Base-by-base conservation (phyloP, 371 early-diverging fungal genomes). In the Lichtheimia corymbifera region DNA sequence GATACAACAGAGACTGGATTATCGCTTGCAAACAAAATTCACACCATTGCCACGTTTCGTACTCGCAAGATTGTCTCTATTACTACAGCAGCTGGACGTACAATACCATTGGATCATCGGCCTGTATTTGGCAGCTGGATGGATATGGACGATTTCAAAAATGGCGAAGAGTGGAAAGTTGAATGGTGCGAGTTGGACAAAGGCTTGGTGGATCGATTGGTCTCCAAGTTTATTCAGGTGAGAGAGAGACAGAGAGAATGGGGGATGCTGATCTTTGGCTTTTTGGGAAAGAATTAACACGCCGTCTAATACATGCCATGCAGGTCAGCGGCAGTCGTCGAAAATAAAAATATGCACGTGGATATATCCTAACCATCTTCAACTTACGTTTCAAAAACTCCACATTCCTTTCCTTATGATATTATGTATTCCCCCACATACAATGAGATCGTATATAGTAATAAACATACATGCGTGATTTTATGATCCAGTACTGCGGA, bases 131-230 rank as follows among this genome's bases (percentile, higher is more conserved):
- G 75, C 17, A 78, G 64, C 47, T 78, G 75, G 75, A 71, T 71
- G 67, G 75, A 75, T 15, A 73, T 73, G 73, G 67, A 70, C 3
- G 66, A 60, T 22, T 81, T 78, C 56, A 51, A 65, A 27, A 63
- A 81, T 51, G 82, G 82, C 17, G 79, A 81, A 49, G 55, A 63
- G 28, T 81, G 82, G 82, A 58, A 68, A 15, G 77, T 81, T 49
- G 66, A 68, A 59, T 79, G 76, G 76, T 52, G 72, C 12, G 72
- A 73, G 4, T 65, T 73, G 17, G 76, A 79, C 49, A 65, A 72
- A 56, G 62, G 76, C n/a, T 55, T 72, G 1, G 62, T 79, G 12
- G 76, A 79, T 49, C 58, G 64, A 51, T 58, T 75, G 2, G 54
- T 79, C 5, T 62, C 76, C 3, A 71, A 66, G 61, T 59, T 78